A percentile compares a stretch with the other conserved stretches of the same genome.
Evolutionary conservation across 2,329 filamentous ascomycete genomes (phyloP).

Genomic region (Nigrograna mackinnonii): DNA sequence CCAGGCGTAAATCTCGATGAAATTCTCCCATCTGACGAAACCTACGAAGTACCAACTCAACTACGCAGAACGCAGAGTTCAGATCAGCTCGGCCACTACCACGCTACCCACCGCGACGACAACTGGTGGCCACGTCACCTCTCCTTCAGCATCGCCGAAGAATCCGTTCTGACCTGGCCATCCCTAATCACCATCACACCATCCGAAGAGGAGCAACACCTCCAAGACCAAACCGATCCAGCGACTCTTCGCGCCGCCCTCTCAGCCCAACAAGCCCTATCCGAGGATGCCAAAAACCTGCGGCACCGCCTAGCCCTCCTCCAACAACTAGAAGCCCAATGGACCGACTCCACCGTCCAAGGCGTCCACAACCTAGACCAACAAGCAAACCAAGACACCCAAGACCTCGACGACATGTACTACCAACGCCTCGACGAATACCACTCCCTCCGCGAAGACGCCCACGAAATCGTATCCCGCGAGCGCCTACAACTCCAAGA

Average conservation of each 20-base stretch:
- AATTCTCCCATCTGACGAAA: constrained; percentile 47
- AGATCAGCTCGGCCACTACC: constrained; percentile 29
- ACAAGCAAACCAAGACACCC: constrained; percentile 60
- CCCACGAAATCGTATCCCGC: constrained; percentile 69
- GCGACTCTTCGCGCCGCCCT: constrained; percentile 35
- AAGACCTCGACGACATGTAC: constrained; percentile 71
- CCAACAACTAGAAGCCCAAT: constrained; percentile 59
- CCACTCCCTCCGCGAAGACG: constrained; percentile 67
- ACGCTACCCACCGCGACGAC: constrained; percentile 51
- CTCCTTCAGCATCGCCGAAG: constrained; percentile 76
- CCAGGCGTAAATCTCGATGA: constrained; percentile 60
- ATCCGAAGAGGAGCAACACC: constrained; percentile 10
- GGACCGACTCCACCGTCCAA: constrained; percentile 63
- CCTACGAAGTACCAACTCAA: constrained; percentile 52
- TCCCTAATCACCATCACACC: constrained; percentile 7
- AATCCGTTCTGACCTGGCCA: constrained; percentile 70
- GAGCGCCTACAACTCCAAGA: constrained; percentile 73
- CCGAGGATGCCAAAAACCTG: constrained; percentile 66
- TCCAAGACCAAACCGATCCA: constrained; percentile 35
- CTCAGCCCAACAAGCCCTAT: constrained; percentile 40
- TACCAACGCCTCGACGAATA: constrained; percentile 72
- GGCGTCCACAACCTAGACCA: constrained; percentile 64
- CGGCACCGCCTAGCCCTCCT: constrained; percentile 63
- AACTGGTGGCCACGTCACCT: constrained; percentile 71
- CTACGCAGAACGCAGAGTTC: constrained; percentile 68